phyloP scores from a whole-genome alignment of 257 asterid species.

The Solanum bukasovii region DNA sequence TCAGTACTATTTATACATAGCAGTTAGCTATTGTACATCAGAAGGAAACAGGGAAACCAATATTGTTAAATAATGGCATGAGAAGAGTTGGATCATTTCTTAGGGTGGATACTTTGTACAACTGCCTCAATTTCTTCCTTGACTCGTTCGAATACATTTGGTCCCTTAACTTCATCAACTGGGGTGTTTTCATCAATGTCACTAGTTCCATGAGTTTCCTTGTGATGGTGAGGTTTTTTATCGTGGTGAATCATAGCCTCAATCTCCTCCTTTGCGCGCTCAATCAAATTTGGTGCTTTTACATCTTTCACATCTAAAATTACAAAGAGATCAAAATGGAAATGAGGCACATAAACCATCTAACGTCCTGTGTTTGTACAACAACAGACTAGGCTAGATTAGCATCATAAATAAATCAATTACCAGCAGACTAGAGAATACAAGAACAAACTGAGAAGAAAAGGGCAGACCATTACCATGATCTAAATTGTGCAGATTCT shows the following conservation, averaged over 20 bases:
- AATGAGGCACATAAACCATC: not conserved
- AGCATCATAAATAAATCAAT: not conserved
- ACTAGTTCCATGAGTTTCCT: conserved; percentile 82
- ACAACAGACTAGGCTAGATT: not conserved
- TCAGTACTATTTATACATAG: not conserved
- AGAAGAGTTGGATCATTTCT: conserved; percentile 26
- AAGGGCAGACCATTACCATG: not conserved
- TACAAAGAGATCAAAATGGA: not conserved
- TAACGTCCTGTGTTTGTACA: not conserved
- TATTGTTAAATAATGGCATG: not conserved
- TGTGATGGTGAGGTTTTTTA: conserved; percentile 32
- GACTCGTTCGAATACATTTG: conserved; percentile 50
- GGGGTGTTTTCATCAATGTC: conserved; percentile 56
- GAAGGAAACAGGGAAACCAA: not conserved
- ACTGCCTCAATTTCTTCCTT: conserved; percentile 92
- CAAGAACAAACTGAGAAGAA: not conserved
- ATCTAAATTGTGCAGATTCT: not conserved
- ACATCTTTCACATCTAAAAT: conserved; percentile 18
- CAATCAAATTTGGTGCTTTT: conserved; percentile 19
- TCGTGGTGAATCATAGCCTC: conserved; percentile 13
- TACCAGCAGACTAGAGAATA: not conserved
- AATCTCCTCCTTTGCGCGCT: conserved; percentile 27
- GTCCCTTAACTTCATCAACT: conserved; percentile 64
- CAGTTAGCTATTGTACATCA: not conserved
- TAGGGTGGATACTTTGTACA: conserved; percentile 39